A percentile compares a stretch with the other conserved stretches of the same genome.
Conservation (phyloP, 129 eudicot genomes). For the carrot (Daucus carota) region DNA sequence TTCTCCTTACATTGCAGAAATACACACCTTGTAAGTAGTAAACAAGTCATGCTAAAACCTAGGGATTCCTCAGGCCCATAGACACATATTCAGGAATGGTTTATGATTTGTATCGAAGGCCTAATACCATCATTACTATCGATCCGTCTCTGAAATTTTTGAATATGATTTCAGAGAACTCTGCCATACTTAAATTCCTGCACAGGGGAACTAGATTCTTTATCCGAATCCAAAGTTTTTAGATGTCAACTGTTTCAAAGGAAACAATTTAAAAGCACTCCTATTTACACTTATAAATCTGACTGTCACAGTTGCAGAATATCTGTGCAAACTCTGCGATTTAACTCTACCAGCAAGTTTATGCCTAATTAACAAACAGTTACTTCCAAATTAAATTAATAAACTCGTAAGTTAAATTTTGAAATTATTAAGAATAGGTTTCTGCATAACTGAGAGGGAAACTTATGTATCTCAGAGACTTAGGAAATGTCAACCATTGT, state of each 20-base stretch:
- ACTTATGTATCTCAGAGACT: neutral
- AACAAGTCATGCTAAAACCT: neutral
- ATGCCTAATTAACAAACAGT: neutral
- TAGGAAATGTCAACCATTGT: neutral
- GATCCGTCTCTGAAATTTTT: too few species aligned
- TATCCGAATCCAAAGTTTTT: neutral
- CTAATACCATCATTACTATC: too few species aligned
- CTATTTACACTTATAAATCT: neutral
- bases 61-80: neutral
- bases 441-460: neutral
- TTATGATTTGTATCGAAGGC: too few species aligned
- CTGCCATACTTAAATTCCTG: neutral
- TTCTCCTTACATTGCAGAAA: neutral
- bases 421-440: neutral
- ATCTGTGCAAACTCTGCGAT: neutral
- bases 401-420: neutral
- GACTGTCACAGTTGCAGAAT: slow-evolving; percentile 6
- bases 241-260: neutral
- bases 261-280: neutral
- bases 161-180: neutral
- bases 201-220: neutral
- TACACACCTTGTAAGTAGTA: neutral
- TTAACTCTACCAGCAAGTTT: neutral
- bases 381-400: neutral
- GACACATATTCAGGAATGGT: neutral